Evolutionary conservation across 805 yeast species (phyloP), one percentile per base, ranked within the genome.

Genomic region (Teunomyces panamensis): DNA sequence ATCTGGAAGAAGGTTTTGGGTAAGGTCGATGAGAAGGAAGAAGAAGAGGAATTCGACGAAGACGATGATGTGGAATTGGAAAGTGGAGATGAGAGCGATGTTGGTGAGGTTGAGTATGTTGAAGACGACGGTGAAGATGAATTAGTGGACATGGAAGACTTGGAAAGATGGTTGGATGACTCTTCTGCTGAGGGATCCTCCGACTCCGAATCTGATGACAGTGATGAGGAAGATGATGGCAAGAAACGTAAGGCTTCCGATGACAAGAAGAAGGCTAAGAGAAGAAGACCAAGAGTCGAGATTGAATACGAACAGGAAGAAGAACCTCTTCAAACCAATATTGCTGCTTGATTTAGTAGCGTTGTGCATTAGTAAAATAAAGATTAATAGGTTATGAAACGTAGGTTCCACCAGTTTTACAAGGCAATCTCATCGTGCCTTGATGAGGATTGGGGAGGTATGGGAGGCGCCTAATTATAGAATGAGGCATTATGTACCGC

Each of bases 1-100:
- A 83, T 94, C 50, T 94, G 99, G 99, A 85, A 86, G 78, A 88
- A 84, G 73, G 95, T 94, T 20, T 80, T 94, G 73, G 90, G 91
- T 51, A 78, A 73, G 53, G 79, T 79, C 56, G 84, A 75, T 47
- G 69, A 71, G 26, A 70, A 69, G 37, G 79, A 78, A 46, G 84
- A 84, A 48, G 86, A 85, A 58, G 92, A 86, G 53, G 71, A 70
- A 34, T 60, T 59, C 37, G 84, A 81, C 43, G 88, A 85, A 50
- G 80, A 78, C 41, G 74, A 72, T 30, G 82, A 81, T 42, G 84
- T 79, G 48, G 82, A 79, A 28, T 58, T 66, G 55, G 74, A 68
- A 50, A 64, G 72, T 52, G 76, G 81, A 59, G 78, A 71, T 42
- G 82, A 78, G 51, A 72, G 79, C 51, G 86, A 56, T 14, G 81